These are phyloP conservation scores for Ustilago tritici DNA, from an alignment of 1,284 basidiomycete species.

Conservation along the genomic window DNA sequence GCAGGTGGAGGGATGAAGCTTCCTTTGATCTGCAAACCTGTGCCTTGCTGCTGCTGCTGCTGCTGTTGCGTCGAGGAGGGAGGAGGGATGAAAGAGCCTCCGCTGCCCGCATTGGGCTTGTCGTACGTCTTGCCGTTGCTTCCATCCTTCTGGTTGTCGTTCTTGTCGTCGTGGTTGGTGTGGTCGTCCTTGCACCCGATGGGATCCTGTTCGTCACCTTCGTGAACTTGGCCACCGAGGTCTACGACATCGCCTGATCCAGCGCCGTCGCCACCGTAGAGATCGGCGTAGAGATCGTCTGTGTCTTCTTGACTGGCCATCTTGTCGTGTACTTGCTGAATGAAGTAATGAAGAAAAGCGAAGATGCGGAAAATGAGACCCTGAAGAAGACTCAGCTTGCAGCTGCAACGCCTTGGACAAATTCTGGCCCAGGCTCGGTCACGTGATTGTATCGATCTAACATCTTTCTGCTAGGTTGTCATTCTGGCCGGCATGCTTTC, in stretches of 20 bases:
- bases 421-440: constrained; percentile 33
- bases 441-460: constrained; percentile 16
- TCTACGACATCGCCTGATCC: constrained; percentile 35
- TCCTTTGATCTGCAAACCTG: constrained; percentile 47
- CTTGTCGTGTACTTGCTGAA: not conserved
- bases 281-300: constrained; percentile 63
- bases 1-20: constrained; percentile 49
- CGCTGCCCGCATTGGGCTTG: constrained; percentile 13
- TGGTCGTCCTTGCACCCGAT: constrained; percentile 44
- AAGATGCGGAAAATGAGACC: constrained; percentile 4
- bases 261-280: constrained; percentile 51
- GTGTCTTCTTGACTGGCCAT: constrained; percentile 56
- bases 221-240: constrained; percentile 35
- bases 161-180: constrained; percentile 6
- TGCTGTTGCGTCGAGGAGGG: constrained; percentile 16
- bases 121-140: constrained; percentile 6
- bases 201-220: constrained; percentile 41
- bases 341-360: not conserved
- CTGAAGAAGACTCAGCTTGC: not conserved
- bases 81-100: constrained; percentile 42
- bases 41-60: constrained; percentile 17
- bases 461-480: not conserved
- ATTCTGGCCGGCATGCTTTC: not conserved
- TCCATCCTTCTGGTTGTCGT: not conserved
- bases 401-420: not conserved